These are phyloP conservation scores for Malus hybrid DNA, from an alignment of 331 rosid species.

Conservation along the genomic window DNA sequence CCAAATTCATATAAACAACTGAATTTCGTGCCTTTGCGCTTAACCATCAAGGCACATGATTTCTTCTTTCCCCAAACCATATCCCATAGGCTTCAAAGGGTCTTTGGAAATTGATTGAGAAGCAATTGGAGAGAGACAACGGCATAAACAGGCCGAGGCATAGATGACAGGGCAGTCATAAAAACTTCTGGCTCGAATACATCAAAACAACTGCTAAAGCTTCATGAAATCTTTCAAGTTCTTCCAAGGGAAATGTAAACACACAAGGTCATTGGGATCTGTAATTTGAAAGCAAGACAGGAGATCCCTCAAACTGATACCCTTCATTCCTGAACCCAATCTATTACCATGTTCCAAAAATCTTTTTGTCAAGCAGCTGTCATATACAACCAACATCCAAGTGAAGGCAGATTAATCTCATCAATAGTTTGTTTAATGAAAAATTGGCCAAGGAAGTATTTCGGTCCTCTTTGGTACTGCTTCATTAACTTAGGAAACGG, in stretches of 20 bases:
- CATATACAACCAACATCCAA: not conserved
- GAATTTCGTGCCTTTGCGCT: not conserved
- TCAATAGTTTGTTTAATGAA: too few relatives aligned
- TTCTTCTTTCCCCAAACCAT: conserved; percentile 8
- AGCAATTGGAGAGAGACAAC: not conserved
- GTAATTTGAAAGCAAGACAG: not conserved
- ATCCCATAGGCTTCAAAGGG: not conserved
- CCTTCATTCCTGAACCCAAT: conserved; percentile 12
- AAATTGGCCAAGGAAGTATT: too few relatives aligned
- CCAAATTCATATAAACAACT: not conserved
- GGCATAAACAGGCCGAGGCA: not conserved
- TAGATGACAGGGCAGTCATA: not conserved
- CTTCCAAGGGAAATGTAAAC: not conserved
- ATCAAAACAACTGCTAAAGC: conserved; percentile 7
- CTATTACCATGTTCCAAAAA: not conserved
- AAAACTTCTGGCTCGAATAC: not conserved
- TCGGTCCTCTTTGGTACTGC: too few relatives aligned
- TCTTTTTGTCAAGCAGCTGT: not conserved
- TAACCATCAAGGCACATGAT: not conserved
- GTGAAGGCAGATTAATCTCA: too few relatives aligned
- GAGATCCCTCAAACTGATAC: not conserved
- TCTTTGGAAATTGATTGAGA: not conserved
- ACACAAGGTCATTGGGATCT: not conserved
- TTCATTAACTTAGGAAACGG: too few relatives aligned
- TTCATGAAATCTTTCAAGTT: not conserved